phyloP scores from a whole-genome alignment of 768 basidiomycete genomes.

The Lentinula lateritia region DNA sequence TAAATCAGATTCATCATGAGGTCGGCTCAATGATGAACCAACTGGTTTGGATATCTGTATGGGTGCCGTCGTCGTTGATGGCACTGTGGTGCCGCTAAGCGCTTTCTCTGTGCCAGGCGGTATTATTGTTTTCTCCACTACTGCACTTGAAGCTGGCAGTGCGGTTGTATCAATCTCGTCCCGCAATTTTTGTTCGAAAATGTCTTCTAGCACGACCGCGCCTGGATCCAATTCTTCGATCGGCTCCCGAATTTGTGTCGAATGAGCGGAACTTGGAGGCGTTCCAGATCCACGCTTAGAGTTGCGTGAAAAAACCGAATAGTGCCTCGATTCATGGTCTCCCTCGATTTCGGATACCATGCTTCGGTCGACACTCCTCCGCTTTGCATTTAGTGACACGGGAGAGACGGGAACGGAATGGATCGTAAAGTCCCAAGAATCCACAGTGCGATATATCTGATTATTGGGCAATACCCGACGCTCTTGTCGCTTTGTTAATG shows the following conservation, averaged over 20 bases:
- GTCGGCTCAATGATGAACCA: background rate
- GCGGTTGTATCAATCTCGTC: background rate
- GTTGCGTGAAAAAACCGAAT: background rate
- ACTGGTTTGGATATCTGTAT: background rate
- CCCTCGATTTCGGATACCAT: conserved; percentile 16
- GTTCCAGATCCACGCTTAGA: background rate
- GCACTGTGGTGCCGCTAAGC: background rate
- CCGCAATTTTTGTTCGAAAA: background rate
- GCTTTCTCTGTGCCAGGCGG: background rate
- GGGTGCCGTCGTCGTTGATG: background rate
- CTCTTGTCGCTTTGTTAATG: conserved; percentile 69
- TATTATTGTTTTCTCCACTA: background rate
- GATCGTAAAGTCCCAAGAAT: conserved; percentile 78
- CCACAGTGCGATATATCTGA: conserved; percentile 46
- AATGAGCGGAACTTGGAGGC: background rate
- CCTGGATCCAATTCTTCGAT: background rate
- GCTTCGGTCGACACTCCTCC: background rate
- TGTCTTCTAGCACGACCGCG: background rate
- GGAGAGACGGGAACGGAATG: conserved; percentile 24
- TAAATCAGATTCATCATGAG: conserved; percentile 9
- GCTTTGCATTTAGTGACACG: background rate
- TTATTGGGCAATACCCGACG: conserved; percentile 39
- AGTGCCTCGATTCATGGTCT: conserved; percentile 8
- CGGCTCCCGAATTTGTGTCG: background rate
- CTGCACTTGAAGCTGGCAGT: background rate